Base-by-base conservation (phyloP, 140 eudicot species). In the Cichorium intybus region DNA sequence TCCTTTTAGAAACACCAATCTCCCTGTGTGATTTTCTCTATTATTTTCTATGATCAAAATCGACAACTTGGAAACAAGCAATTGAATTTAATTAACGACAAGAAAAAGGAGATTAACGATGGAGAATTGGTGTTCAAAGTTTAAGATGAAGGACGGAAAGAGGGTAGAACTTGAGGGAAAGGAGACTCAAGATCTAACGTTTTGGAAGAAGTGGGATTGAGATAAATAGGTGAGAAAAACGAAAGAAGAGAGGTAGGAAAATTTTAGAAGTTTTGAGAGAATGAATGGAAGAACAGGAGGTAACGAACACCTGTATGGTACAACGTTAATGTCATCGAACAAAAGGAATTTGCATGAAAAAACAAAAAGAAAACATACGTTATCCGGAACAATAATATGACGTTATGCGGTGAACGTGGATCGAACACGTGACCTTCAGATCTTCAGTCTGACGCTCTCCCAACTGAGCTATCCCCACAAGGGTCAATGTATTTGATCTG, bases 391-490 rank as follows among this genome's bases (percentile, higher is more conserved):
- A n/a, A n/a, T n/a, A n/a, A n/a, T n/a, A 43, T 0, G 1, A 4
- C 1, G 14, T 43, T 43, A 8, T 74, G 76, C 76, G 76, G 79
- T 78, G 80, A 82, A 43, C 58, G 79, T 74, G 84, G 87, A 79
- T 79, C 82, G 80, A 79, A 76, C 83, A 83, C 83, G 60, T 56
- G 89, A 76, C 80, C 82, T 75, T 64, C 83, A 75, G 75, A 81
- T 81, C 75, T 72, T 74, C 76, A 71, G 85, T 86, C 95, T 80
- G 89, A 75, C 90, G 90, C 90, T 83, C 95, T 86, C 87, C 90
- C 96, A 84, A 87, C 95, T 84, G 95, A 87, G 88, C 95, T 87
- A 84, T 87, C 92, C 95, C 95, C 88, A 91, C 90, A 11, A 4
- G 0, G 1, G 4, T 43, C 18, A 0, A 0, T 0, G 20, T 43